Evolutionary conservation across 208 protist species (phyloP).

Genomic region (Leishmania arabica): DNA sequence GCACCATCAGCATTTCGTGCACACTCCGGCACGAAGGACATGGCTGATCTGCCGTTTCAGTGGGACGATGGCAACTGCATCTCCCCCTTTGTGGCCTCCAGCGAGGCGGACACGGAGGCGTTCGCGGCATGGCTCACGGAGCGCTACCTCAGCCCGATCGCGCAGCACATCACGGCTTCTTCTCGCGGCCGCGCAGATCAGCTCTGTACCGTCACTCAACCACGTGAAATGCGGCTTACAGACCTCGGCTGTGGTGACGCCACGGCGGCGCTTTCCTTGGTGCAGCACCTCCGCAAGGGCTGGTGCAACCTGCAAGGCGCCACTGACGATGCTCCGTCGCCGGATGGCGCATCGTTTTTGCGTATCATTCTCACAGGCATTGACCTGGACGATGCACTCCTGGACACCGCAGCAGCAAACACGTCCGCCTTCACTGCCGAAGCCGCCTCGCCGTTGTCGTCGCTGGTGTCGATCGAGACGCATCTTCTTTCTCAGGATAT

Average conservation of each 20-base stretch:
- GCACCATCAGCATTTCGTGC: not conserved
- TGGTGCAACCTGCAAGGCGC: conserved; percentile 19
- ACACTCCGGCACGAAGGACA: not conserved
- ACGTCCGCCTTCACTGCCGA: conserved; percentile 1
- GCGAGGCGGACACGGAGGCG: conserved; percentile 28
- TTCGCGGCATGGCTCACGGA: conserved; percentile 45
- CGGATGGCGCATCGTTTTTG: not conserved
- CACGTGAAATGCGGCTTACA: conserved; percentile 37
- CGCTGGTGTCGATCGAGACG: conserved; percentile 24
- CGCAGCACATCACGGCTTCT: not conserved
- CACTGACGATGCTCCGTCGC: not conserved
- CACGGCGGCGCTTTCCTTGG: conserved; percentile 39
- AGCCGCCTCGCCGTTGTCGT: conserved; percentile 8
- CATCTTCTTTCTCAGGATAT: conserved; percentile 45
- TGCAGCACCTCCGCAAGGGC: conserved; percentile 24
- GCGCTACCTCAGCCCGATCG: conserved; percentile 16
- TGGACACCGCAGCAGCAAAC: conserved; percentile 28
- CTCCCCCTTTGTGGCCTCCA: conserved; percentile 69
- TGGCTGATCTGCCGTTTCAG: conserved; percentile 69
- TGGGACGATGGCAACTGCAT: conserved; percentile 82
- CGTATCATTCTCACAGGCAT: conserved; percentile 37
- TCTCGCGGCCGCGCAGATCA: not conserved
- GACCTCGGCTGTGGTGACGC: conserved; percentile 82
- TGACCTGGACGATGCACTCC: conserved; percentile 68
- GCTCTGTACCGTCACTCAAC: not conserved